Percentiles rank a stretch among this genome's conserved stretches.
phyloP scores from a whole-genome alignment of 176 grass and related monocot species.

The Ensete glaucum region DNA sequence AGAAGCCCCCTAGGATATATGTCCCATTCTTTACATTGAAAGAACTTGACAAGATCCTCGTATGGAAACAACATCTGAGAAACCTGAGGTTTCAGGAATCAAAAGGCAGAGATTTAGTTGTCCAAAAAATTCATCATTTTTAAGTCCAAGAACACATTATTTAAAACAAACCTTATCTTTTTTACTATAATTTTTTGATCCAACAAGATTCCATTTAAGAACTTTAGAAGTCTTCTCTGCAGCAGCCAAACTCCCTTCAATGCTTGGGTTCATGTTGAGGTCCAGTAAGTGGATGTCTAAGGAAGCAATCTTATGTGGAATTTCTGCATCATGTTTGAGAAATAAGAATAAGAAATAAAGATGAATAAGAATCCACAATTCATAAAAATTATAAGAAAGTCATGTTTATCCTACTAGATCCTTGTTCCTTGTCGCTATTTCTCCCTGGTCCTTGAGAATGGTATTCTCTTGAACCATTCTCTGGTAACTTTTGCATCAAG shows the following conservation, averaged over 20 bases:
- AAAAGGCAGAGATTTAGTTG: not conserved
- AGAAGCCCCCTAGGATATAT: conserved; percentile 87
- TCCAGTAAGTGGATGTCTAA: conserved; percentile 35
- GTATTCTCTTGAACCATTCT: conserved; percentile 40
- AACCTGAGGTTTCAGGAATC: conserved; percentile 11
- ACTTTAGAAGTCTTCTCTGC: conserved; percentile 70
- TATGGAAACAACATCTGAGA: conserved; percentile 67
- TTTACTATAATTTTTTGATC: conserved; percentile 82
- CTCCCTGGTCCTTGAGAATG: conserved; percentile 42
- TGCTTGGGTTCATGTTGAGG: conserved; percentile 37
- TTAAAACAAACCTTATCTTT: conserved; percentile 57
- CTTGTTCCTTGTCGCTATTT: conserved; percentile 44
- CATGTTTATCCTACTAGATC: conserved; percentile 50
- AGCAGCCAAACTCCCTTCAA: conserved; percentile 41
- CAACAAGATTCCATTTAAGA: conserved; percentile 66
- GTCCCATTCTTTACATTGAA: conserved; percentile 59
- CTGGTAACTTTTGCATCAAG: conserved; percentile 50
- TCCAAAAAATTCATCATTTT: not conserved
- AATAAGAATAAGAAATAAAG: conserved; percentile 25
- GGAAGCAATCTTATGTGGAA: conserved; percentile 29
- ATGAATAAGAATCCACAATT: not conserved
- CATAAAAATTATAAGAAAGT: conserved; percentile 1
- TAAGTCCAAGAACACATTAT: too few species aligned
- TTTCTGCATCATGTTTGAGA: conserved; percentile 34
- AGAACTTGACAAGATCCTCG: conserved; percentile 89